These are phyloP conservation scores for Komagataella phaffii DNA, from an alignment of 805 yeast species.

Conservation along the genomic window DNA sequence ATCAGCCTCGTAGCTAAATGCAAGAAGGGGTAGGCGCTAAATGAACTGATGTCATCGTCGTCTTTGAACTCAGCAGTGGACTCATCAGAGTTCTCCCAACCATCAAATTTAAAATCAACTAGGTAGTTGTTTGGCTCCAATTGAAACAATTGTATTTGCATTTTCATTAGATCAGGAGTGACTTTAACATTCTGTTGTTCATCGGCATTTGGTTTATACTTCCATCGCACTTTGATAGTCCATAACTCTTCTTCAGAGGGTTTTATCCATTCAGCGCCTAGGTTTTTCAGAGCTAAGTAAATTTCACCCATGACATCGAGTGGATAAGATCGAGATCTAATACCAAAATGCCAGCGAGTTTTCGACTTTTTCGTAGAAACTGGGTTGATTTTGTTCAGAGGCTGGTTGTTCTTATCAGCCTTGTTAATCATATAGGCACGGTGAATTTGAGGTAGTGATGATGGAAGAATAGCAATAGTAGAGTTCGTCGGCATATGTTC, in stretches of 20 bases:
- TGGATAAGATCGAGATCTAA: constrained; percentile 90
- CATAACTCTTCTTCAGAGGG: constrained; percentile 92
- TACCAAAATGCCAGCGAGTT: constrained; percentile 98
- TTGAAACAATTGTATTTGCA: constrained; percentile 94
- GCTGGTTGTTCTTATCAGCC: constrained; percentile 20
- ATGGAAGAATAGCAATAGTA: constrained; percentile 85
- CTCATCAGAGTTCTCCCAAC: constrained; percentile 60
- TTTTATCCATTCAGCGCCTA: constrained; percentile 96
- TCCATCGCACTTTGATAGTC: constrained; percentile 95
- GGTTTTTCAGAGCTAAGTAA: constrained; percentile 80
- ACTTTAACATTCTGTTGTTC: constrained; percentile 10
- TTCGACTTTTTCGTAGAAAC: constrained; percentile 70
- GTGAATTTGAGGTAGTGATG: constrained; percentile 89
- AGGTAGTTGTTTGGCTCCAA: constrained; percentile 91
- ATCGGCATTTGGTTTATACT: constrained; percentile 25
- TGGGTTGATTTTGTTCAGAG: constrained; percentile 22
- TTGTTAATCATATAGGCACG: constrained; percentile 78
- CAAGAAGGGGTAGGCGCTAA: constrained; percentile 89
- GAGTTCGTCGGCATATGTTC: constrained; percentile 46
- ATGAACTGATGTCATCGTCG: constrained; percentile 73
- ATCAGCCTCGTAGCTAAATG: constrained; percentile 86
- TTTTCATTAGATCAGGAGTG: constrained; percentile 77
- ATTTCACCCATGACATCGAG: constrained; percentile 98
- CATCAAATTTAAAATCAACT: constrained; percentile 95
- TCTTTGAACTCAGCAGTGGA: constrained; percentile 10